Conservation (phyloP, 805 yeast species). For the Lachancea meyersii region DNA sequence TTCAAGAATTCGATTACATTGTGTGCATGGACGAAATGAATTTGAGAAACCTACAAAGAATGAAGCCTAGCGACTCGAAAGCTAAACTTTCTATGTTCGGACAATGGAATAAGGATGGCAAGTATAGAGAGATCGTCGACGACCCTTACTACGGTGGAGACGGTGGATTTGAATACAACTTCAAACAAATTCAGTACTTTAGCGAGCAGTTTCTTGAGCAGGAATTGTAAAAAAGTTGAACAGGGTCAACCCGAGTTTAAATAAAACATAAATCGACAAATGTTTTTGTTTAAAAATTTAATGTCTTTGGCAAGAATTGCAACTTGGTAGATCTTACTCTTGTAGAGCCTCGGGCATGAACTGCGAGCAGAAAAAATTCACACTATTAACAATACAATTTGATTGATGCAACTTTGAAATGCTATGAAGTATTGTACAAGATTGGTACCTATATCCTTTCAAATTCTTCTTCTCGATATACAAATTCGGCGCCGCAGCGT, state of each 20-base stretch:
- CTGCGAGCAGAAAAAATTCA: too few relatives aligned
- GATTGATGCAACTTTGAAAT: conserved; percentile 1
- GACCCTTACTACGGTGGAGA: conserved; percentile 93
- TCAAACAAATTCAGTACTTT: conserved; percentile 67
- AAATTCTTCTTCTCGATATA: conserved; percentile 44
- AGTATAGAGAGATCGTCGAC: conserved; percentile 54
- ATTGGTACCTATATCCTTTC: conserved; percentile 31
- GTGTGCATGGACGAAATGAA: conserved; percentile 69
- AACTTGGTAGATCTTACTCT: too few relatives aligned
- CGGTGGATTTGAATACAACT: conserved; percentile 76
- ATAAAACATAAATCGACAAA: neutral
- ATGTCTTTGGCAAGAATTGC: neutral
- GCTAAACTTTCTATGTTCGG: conserved; percentile 66
- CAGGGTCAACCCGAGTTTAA: neutral
- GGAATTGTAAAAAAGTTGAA: conserved; percentile 31
- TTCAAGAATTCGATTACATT: conserved; percentile 55
- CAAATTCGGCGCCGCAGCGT: conserved; percentile 35
- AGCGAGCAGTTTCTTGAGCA: conserved; percentile 59
- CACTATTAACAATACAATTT: neutral
- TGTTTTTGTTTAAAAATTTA: neutral
- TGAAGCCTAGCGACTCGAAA: conserved; percentile 45
- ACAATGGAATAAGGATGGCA: conserved; percentile 56
- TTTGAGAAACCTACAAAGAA: conserved; percentile 42
- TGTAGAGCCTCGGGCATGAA: too few relatives aligned
- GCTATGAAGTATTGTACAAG: conserved; percentile 5